Base-by-base conservation (phyloP, 2,329 filamentous ascomycete genomes). In the Thelonectria rubi region DNA sequence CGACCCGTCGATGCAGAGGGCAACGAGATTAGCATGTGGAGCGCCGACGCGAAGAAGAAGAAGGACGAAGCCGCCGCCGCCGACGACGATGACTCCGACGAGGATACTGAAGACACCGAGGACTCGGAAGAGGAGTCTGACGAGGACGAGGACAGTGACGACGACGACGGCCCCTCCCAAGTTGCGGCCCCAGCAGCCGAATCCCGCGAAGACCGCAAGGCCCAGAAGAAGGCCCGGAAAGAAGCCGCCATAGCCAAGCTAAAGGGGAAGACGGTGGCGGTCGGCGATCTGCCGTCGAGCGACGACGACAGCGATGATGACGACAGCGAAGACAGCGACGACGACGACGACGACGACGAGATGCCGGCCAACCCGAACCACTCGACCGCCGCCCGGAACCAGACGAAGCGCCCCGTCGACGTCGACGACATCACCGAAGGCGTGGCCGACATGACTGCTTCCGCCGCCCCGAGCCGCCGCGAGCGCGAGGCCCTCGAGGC, bases 311-410 rank as follows among this genome's bases (percentile, higher is more conserved):
- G 88, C 55, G 88, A 87, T 66, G 88, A 86, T 14, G 82, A 84
- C 12, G 67, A 88, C 51, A 82, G 82, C 18, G 85, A 86, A 5
- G 26, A 30, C 7, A 30, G 26, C 26, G 26, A 30, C 26, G 26
- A 30, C 5, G 26, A 30, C 46, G 83, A 85, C 15, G 82, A 84
- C 12, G 67, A 88, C 51, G 83, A 82, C 18, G 85, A 86, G 64
- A 89, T 92, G 86, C 93, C 92, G 58, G 91, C 91, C 64, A 97
- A 97, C 80, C 93, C 94, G 17, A 97, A 97, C 80, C 94, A 97
- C 74, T 91, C 90, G 65, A 91, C 93, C 77, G 89, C 92, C 8
- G 83, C 87, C 8, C 86, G 88, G 47, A 84, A 85, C 58, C 85
- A 89, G 69, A 80, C 81, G 18, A 74, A 79, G 69, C 68, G 68